phyloP scores from a whole-genome alignment of 208 protist species.

The Trypanosoma mega region DNA sequence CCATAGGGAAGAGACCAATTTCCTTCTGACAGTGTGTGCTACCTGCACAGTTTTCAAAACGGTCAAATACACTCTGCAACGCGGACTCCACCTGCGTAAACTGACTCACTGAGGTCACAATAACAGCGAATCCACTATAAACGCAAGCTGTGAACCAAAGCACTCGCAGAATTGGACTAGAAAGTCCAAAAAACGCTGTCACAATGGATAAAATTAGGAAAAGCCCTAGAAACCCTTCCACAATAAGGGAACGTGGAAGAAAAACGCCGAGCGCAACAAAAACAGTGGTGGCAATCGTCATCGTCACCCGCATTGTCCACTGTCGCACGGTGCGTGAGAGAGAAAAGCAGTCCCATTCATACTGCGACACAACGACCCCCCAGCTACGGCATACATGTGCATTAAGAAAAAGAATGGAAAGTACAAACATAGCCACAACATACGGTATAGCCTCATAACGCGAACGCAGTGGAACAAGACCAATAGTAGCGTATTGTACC shows the following conservation, averaged over 20 bases:
- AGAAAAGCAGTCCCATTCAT: conserved; percentile 28
- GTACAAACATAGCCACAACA: conserved; percentile 21
- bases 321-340: not conserved
- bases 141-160: conserved; percentile 23
- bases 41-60: not conserved
- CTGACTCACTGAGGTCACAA: conserved; percentile 12
- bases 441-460: conserved; percentile 25
- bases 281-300: conserved; percentile 16
- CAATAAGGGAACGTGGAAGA: conserved; percentile 21
- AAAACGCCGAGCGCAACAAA: conserved; percentile 25
- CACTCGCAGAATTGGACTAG: not conserved
- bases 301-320: conserved; percentile 18
- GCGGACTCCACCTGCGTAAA: conserved; percentile 16
- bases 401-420: conserved; percentile 13
- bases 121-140: conserved; percentile 20
- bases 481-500: conserved; percentile 20
- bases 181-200: conserved; percentile 2
- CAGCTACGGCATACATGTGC: conserved; percentile 14
- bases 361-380: conserved; percentile 17
- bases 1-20: conserved; percentile 18
- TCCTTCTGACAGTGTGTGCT: conserved; percentile 13
- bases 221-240: conserved; percentile 26
- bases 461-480: conserved; percentile 19
- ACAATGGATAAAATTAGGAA: conserved; percentile 19
- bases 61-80: conserved; percentile 5